Conservation (phyloP, 1,139 yeast species). For the Kodamaea ohmeri region DNA sequence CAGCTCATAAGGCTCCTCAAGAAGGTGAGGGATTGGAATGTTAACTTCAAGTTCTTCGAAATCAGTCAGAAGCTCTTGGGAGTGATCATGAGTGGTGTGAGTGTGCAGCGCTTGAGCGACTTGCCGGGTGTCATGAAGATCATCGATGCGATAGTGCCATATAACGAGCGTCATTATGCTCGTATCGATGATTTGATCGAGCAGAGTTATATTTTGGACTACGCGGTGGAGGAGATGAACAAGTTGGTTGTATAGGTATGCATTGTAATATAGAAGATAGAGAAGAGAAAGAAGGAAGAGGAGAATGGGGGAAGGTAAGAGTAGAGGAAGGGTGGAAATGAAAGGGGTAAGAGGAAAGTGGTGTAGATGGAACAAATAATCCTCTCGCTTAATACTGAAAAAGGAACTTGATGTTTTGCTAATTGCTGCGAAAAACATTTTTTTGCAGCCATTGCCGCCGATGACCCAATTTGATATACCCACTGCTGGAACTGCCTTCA, state of each 20-base stretch:
- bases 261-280: conserved; percentile 5
- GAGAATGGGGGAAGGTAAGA: neutral
- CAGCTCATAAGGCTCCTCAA: conserved; percentile 61
- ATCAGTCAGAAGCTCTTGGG: conserved; percentile 75
- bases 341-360: neutral
- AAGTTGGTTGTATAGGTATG: conserved; percentile 23
- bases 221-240: conserved; percentile 77
- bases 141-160: conserved; percentile 77
- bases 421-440: neutral
- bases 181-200: conserved; percentile 79
- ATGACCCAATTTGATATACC: neutral
- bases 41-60: conserved; percentile 76
- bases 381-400: neutral
- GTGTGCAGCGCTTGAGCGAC: conserved; percentile 54
- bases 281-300: neutral
- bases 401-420: neutral
- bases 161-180: conserved; percentile 78
- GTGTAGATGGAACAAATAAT: too few relatives aligned
- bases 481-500: conserved; percentile 12
- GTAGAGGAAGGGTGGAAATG: neutral
- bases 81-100: conserved; percentile 56
- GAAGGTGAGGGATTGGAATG: conserved; percentile 92
- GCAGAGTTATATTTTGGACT: conserved; percentile 81
- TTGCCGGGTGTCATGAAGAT: conserved; percentile 66
- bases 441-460: conserved; percentile 14